phyloP scores from a whole-genome alignment of 2,329 filamentous ascomycete species.

The Arthrinium phaeospermum region DNA sequence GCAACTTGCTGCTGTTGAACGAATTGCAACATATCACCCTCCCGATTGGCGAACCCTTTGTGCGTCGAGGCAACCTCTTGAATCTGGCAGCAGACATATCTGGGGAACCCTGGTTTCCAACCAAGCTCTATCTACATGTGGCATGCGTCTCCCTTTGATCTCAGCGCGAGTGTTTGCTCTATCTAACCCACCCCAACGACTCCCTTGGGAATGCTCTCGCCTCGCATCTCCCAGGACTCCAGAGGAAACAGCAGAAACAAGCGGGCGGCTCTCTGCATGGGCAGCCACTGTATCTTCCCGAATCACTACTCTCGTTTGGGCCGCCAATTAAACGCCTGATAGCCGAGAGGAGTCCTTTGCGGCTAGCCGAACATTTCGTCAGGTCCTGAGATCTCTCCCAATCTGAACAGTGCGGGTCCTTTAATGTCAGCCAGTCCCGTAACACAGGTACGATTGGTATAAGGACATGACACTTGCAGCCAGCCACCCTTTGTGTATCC shows the following conservation, averaged over 20 bases:
- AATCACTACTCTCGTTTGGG: background rate
- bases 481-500: slow-evolving; percentile 13
- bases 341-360: slow-evolving; percentile 1
- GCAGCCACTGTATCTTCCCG: slow-evolving; percentile 6
- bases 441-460: slow-evolving; percentile 2
- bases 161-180: background rate
- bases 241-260: background rate
- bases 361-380: background rate
- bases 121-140: background rate
- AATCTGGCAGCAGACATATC: slow-evolving; percentile 3
- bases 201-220: background rate
- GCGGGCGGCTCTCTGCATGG: background rate
- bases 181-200: background rate
- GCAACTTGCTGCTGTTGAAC: background rate
- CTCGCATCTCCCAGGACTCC: too few relatives aligned
- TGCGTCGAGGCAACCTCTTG: background rate
- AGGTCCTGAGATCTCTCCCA: background rate
- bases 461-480: slow-evolving; percentile 10
- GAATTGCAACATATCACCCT: background rate
- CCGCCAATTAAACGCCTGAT: background rate
- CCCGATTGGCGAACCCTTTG: slow-evolving; percentile 7
- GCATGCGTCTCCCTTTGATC: background rate
- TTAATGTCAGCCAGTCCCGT: background rate
- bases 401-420: background rate
- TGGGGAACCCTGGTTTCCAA: slow-evolving; percentile 8